Evolutionary conservation across 805 yeast genomes (phyloP).

Genomic region (Saccharomyces eubayanus): DNA sequence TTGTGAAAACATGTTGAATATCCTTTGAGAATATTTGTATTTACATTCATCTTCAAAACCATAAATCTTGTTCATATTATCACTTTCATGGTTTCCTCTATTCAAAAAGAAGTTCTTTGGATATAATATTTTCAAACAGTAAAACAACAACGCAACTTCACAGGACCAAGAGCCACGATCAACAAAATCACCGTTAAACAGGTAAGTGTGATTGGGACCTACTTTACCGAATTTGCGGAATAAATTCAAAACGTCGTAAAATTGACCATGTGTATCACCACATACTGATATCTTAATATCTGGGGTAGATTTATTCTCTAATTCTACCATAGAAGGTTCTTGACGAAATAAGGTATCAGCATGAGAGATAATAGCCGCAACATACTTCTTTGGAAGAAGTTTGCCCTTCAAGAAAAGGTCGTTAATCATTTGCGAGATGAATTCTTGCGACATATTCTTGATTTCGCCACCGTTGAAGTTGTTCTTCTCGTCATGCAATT

Average conservation of each 20-base stretch:
- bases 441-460: slow-evolving; percentile 42
- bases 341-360: slow-evolving; percentile 53
- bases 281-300: slow-evolving; percentile 62
- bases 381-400: slow-evolving; percentile 70
- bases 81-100: slow-evolving; percentile 95
- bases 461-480: slow-evolving; percentile 22
- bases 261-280: slow-evolving; percentile 98
- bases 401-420: slow-evolving; percentile 66
- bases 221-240: slow-evolving; percentile 72
- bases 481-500: slow-evolving; percentile 22
- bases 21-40: slow-evolving; percentile 71
- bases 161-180: slow-evolving; percentile 98
- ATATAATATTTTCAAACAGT: slow-evolving; percentile 64
- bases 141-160: slow-evolving; percentile 80
- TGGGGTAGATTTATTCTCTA: slow-evolving; percentile 32
- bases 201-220: slow-evolving; percentile 50
- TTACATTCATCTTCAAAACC: slow-evolving; percentile 96
- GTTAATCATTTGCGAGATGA: slow-evolving; percentile 54
- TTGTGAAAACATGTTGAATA: slow-evolving; percentile 77
- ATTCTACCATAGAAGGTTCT: slow-evolving; percentile 73
- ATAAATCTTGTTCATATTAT: slow-evolving; percentile 91
- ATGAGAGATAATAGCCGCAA: slow-evolving; percentile 69
- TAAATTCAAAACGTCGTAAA: slow-evolving; percentile 76
- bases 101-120: slow-evolving; percentile 69
- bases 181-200: slow-evolving; percentile 96